Evolutionary conservation across 139 green algal genomes (phyloP), one percentile per base, ranked within the genome.

Genomic region (Chlamydomonas sp.): DNA sequence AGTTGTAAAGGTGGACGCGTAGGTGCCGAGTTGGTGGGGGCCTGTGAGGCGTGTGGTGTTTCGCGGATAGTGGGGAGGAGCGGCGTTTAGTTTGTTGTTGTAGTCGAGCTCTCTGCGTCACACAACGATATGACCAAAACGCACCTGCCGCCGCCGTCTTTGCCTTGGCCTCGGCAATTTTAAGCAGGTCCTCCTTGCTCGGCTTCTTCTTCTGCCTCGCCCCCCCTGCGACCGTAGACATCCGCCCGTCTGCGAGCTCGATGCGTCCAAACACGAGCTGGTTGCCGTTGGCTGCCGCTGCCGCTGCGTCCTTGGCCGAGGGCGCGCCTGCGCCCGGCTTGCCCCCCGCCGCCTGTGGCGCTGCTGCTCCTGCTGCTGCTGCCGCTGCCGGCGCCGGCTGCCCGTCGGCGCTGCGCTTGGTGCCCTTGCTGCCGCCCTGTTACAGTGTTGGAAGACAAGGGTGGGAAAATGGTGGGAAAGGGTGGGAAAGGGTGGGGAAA

Each of bases 131-230:
- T n/a, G n/a, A n/a, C n/a, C n/a, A n/a, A n/a, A n/a, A n/a, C n/a
- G n/a, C n/a, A n/a, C n/a, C n/a, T n/a, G n/a, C n/a, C n/a, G n/a
- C n/a, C n/a, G n/a, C n/a, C n/a, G n/a, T n/a, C 22, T 49, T 63
- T 58, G 78, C 64, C 76, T 84, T 76, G 20, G 62, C 73, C 78
- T 90, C 82, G 0, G 74, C 84, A 33, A 76, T 37, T 48, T 75
- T 76, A 48, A 94, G 73, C 70, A 89, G 70, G 67, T 83, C 67
- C 71, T 78, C 63, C 77, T 91, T 92, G 38, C 50, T 82, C 3
- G 62, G 65, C 70, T 81, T 79, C 49, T 83, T 80, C 24, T 49
- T 22, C 48, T 68, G 64, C 66, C 78, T 74, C 30, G 43, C 36
- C 1, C 38, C 26, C 65, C 67, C 34, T 1, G 10, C 35, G n/a